Evolutionary conservation across 257 asterid genomes (phyloP).

Genomic region (Sherardia arvensis): DNA sequence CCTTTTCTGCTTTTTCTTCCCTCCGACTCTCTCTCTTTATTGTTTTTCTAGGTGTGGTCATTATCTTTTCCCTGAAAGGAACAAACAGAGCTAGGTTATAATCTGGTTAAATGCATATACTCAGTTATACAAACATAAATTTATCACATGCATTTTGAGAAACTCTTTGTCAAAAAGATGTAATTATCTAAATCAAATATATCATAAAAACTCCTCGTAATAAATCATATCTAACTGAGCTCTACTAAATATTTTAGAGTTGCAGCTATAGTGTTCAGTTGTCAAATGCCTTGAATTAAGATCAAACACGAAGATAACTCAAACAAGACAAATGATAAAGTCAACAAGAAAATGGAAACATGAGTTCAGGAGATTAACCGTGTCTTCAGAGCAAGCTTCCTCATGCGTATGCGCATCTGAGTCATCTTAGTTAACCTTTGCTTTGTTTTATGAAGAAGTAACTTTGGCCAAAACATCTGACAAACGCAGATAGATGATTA

Average conservation of each 20-base stretch:
- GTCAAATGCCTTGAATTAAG: neutral
- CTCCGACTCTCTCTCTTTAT: slow-evolving; percentile 80
- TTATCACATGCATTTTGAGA: neutral
- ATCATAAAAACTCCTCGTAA: neutral
- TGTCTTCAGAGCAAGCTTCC: slow-evolving; percentile 89
- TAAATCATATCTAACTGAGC: neutral
- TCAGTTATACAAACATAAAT: neutral
- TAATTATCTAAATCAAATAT: neutral
- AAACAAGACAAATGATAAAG: neutral
- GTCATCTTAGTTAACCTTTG: slow-evolving; percentile 96
- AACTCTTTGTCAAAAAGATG: neutral
- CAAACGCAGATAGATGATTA: neutral
- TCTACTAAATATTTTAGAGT: neutral
- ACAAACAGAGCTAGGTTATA: neutral
- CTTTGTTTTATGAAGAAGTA: slow-evolving; percentile 78
- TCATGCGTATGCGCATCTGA: slow-evolving; percentile 97
- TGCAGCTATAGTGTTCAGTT: neutral
- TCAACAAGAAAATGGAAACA: slow-evolving; percentile 7
- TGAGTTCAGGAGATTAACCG: slow-evolving; percentile 30
- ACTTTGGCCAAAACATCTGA: slow-evolving; percentile 90
- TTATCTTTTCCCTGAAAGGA: slow-evolving; percentile 67
- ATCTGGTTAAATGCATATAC: neutral
- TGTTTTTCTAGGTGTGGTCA: slow-evolving; percentile 71
- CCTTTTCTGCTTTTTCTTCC: slow-evolving; percentile 86
- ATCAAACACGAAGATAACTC: neutral